Percentiles rank a stretch among this genome's conserved stretches.
Conservation (phyloP, 2,329 filamentous ascomycete genomes). For the Fusarium heterosporum region DNA sequence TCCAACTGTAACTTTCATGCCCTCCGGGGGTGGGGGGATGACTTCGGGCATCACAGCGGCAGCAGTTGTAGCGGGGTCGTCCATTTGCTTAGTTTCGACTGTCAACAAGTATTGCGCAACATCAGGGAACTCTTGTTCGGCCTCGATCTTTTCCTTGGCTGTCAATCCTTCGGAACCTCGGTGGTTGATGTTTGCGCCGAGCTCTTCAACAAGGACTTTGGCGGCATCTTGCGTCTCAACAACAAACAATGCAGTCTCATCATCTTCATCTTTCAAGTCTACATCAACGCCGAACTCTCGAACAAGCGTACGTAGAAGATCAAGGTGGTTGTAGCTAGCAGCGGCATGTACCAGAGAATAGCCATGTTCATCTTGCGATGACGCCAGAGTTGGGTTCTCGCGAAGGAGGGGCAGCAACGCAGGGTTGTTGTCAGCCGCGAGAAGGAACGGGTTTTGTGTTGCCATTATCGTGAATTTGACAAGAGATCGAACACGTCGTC, state of each 20-base stretch:
- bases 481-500: background rate
- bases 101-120: constrained; percentile 37
- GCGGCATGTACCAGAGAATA: constrained; percentile 96
- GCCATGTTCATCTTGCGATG: constrained; percentile 86
- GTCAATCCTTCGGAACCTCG: constrained; percentile 81
- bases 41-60: constrained; percentile 50
- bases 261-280: constrained; percentile 88
- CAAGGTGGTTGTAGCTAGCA: constrained; percentile 88
- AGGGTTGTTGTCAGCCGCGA: constrained; percentile 84
- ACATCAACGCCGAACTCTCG: constrained; percentile 81
- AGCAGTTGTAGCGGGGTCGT: constrained; percentile 47
- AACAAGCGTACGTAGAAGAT: constrained; percentile 81
- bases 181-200: constrained; percentile 74
- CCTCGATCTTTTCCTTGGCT: constrained; percentile 79
- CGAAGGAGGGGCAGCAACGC: constrained; percentile 80
- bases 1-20: constrained; percentile 81
- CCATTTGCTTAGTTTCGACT: constrained; percentile 42
- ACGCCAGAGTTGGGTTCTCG: constrained; percentile 79
- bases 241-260: constrained; percentile 95
- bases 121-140: constrained; percentile 42
- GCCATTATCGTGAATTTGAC: constrained; percentile 13
- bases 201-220: constrained; percentile 82
- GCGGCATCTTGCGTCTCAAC: constrained; percentile 85
- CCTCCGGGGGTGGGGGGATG: constrained; percentile 76
- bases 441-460: constrained; percentile 71